Percentiles rank a stretch among this genome's conserved stretches.
Evolutionary conservation across 75 land plant species (phyloP).

Genomic region (Larix kaempferi): DNA sequence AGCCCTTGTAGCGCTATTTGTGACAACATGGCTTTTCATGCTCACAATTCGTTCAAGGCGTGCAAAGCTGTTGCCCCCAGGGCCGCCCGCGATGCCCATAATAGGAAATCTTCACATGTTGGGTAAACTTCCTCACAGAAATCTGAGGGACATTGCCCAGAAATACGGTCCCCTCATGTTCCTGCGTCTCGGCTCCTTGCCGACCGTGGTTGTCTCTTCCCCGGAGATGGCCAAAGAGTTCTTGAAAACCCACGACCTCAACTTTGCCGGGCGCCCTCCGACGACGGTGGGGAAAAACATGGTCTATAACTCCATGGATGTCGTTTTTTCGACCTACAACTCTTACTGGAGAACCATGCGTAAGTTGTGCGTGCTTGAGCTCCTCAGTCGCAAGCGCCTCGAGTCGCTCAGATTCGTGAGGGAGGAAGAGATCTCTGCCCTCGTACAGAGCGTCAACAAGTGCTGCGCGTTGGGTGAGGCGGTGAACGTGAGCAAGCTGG

Average conservation of each 20-base stretch:
- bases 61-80: background rate
- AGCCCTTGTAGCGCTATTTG: too few relatives aligned
- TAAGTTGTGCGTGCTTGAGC: conserved; percentile 10
- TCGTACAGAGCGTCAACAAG: background rate
- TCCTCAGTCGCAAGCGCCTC: conserved; percentile 13
- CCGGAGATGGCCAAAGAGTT: background rate
- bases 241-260: conserved; percentile 4
- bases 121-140: conserved; percentile 10
- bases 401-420: background rate
- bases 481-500: background rate
- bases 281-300: background rate
- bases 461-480: background rate
- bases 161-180: conserved; percentile 1
- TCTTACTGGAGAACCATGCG: conserved; percentile 23
- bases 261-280: background rate
- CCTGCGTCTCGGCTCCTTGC: background rate
- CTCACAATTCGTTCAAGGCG: too few relatives aligned
- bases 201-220: conserved; percentile 11
- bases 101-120: background rate
- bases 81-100: background rate
- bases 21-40: too few relatives aligned
- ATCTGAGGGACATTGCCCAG: background rate
- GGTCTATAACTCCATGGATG: too few relatives aligned
- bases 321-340: too few relatives aligned
- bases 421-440: background rate